Evolutionary conservation across 768 basidiomycete species (phyloP), one percentile per base, ranked within the genome.

Genomic region (Tulasnella calospora): DNA sequence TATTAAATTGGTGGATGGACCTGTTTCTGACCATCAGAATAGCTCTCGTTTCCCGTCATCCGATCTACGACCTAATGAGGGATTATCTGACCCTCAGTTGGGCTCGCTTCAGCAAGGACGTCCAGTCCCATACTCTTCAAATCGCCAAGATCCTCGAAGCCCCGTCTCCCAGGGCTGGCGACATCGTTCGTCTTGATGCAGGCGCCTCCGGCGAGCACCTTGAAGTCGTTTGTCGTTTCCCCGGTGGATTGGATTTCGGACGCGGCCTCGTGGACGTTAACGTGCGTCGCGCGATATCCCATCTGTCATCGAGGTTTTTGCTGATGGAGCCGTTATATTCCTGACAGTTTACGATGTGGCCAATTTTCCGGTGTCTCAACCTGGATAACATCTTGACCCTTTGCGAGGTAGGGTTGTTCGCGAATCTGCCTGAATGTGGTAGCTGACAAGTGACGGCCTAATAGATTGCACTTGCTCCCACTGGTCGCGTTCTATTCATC

Each of bases 41-140:
- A 94, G 93, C 92, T 21, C 88, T 94, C 82, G 95, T 96, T 38
- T 97, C 96, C 71, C 91, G 94, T 33, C 93, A 94, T 83, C 96
- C 96, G 0, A 94, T 98, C 80, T 98, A 96, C 85, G 95, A 96
- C 83, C 88, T 97, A 77, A 94, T 98, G 93, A 89, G 93, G 75
- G 96, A 99, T 85, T 96, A 94, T 82, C 89, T 99, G 67, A 95
- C 95, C n/a, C 90, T 98, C 69, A 94, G 92, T 4, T 96, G 95
- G 94, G 95, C 95, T 23, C 91, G 94, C 72, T 95, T 95, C 86
- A 93, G 93, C 76, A 96, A 96, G 85, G 94, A 97, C 82, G 94
- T 96, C 5, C 93, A 94, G 84, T 92, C 93, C 0, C 96, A 98
- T 82, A 94, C 95, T 12, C 87, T 96, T 47, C 79, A 82, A 30